Evolutionary conservation across 306 rosid genomes (phyloP), one percentile per base, ranked within the genome.

Genomic region (Echinosophora koreensis): DNA sequence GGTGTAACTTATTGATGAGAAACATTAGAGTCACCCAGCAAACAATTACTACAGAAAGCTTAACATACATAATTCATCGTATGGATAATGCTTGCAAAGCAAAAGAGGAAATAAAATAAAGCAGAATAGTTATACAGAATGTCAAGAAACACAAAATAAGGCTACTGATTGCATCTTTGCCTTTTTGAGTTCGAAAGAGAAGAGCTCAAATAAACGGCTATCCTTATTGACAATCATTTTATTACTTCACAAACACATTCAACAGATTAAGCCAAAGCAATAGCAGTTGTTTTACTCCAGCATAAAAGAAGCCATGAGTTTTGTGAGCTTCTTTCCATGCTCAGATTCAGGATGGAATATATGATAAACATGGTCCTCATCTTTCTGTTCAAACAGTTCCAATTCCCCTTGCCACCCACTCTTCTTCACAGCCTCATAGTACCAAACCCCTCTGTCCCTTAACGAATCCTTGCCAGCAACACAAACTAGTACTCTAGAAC

Each of bases 401-500:
- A 44, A 10, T 10, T 44, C 14, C 14, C 49, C 49, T 44, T 44
- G 10, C 49, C 49, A 44, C 4, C 73, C 85, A 74, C 87, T 86
- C 4, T 83, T 9, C 64, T 52, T 81, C 16, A 83, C 37, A 39
- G 14, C 74, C 18, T 86, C 81, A 5, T 35, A 58, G 77, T 68
- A 86, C 81, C 56, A 64, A 69, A 86, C 22, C 17, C 62, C 86
- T 83, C 84, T 77, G 14, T 84, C 88, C 77, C 62, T 84, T 11
- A 85, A 4, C 0, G 5, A 0, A 70, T 77, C 80, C 30, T 52
- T 76, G 5, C 28, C 85, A 1, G 84, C 82, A 32, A 76, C 79
- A 11, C 47, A 55, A 49, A 88, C 74, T 0, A 88, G 77, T 61
- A 88, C 10, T 60, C 30, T 74, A 4, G 75, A 68, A 63, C 88